Percentiles rank a stretch among this genome's conserved stretches.
Evolutionary conservation across 495 filamentous ascomycete species (phyloP).

Genomic region (Penicillium paxilli): DNA sequence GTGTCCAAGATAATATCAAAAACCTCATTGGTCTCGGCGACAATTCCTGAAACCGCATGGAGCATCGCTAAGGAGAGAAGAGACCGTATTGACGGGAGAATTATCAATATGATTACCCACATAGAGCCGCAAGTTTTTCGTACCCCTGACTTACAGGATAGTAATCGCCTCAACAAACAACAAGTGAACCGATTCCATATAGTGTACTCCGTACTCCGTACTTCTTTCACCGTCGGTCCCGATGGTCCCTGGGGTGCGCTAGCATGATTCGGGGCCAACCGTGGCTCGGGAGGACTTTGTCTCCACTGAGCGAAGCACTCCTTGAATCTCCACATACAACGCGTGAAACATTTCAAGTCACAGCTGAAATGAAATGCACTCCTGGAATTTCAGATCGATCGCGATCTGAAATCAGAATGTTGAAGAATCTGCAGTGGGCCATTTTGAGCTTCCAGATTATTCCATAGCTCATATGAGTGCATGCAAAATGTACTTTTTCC

Average conservation of each 20-base stretch:
- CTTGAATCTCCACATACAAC: slow-evolving; percentile 22
- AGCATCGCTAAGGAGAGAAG: not conserved
- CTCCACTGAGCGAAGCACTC: slow-evolving; percentile 10
- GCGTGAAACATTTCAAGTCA: slow-evolving; percentile 18
- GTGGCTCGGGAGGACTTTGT: slow-evolving; percentile 4
- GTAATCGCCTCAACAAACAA: not conserved
- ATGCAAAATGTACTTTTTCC: no score
- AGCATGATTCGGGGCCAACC: slow-evolving; percentile 11
- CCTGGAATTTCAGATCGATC: slow-evolving; percentile 1
- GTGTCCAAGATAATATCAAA: not conserved
- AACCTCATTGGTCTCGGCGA: slow-evolving; percentile 7
- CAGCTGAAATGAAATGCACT: slow-evolving; percentile 19
- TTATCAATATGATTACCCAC: not conserved
- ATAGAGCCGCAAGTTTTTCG: not conserved
- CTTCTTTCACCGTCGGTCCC: not conserved
- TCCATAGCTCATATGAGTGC: not conserved
- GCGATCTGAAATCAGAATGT: not conserved
- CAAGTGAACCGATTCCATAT: not conserved
- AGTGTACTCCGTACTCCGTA: not conserved
- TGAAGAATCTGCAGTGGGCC: not conserved
- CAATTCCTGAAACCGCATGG: slow-evolving; percentile 17
- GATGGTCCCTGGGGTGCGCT: not conserved
- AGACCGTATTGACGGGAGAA: not conserved
- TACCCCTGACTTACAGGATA: not conserved
- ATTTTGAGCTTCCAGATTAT: not conserved